Percentiles rank a stretch among this genome's conserved stretches.
These are phyloP conservation scores for Sporobolomyces roseus DNA, from an alignment of 768 basidiomycete species.

Conservation along the genomic window DNA sequence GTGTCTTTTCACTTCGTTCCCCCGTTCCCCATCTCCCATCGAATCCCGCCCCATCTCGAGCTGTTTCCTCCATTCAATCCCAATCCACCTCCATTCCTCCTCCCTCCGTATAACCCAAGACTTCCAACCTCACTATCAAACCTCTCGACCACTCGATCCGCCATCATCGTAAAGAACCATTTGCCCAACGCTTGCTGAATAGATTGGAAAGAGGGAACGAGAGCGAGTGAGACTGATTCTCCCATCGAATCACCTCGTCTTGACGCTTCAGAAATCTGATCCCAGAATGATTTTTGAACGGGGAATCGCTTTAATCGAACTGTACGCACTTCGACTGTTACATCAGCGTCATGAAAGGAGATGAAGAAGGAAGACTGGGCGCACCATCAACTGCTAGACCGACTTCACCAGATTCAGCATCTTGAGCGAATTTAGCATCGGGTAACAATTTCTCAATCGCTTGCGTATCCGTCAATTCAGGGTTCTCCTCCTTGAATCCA, in stretches of 20 bases:
- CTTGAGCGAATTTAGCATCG: constrained; percentile 29
- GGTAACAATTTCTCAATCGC: constrained; percentile 38
- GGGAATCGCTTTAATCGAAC: constrained; percentile 44
- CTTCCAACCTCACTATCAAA: not conserved
- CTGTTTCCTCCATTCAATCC: not conserved
- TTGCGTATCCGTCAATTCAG: constrained; percentile 36
- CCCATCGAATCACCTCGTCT: constrained; percentile 42
- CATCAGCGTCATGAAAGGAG: not conserved
- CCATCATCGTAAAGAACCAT: constrained; percentile 8
- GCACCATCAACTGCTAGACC: constrained; percentile 41
- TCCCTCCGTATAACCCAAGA: not conserved
- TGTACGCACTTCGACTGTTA: not conserved
- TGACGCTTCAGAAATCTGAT: constrained; percentile 34
- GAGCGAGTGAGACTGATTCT: constrained; percentile 16
- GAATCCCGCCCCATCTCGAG: not conserved
- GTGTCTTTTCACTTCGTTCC: too few relatives aligned
- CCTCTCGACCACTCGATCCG: constrained; percentile 13
- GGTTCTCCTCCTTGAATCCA: constrained; percentile 38
- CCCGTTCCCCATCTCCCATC: constrained; percentile 16
- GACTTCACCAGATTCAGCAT: constrained; percentile 32
- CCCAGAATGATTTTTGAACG: constrained; percentile 40
- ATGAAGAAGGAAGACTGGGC: not conserved
- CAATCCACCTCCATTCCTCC: not conserved
- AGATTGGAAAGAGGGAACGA: constrained; percentile 1
- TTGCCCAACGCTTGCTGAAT: not conserved